Conservation (phyloP, 257 asterid species). For the Asclepias syriaca region DNA sequence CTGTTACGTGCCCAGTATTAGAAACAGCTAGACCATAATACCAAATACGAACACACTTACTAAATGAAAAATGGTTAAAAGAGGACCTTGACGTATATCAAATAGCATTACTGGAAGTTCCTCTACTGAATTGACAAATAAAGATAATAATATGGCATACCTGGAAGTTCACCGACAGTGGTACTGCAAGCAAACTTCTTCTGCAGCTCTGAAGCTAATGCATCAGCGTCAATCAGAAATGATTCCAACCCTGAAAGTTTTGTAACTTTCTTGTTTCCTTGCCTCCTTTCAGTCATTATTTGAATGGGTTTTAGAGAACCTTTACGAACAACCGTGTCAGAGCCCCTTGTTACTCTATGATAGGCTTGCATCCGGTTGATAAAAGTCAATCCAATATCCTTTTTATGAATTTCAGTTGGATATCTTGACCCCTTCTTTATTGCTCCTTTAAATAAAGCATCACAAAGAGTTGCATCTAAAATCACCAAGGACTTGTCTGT, state of each 20-base stretch:
- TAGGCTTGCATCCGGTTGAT: slow-evolving; percentile 89
- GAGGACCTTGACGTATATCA: not conserved
- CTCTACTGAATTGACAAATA: not conserved
- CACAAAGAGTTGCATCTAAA: slow-evolving; percentile 73
- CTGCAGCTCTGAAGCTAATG: slow-evolving; percentile 95
- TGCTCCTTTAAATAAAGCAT: slow-evolving; percentile 90
- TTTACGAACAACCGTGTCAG: slow-evolving; percentile 62
- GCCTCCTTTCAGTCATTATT: slow-evolving; percentile 87
- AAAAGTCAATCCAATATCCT: slow-evolving; percentile 69
- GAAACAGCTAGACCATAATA: not conserved
- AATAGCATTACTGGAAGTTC: not conserved
- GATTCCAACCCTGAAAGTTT: slow-evolving; percentile 92
- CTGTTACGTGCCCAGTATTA: not conserved
- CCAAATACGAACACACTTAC: not conserved
- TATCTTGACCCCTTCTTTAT: slow-evolving; percentile 79
- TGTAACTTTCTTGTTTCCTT: slow-evolving; percentile 90
- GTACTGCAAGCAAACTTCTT: slow-evolving; percentile 97
- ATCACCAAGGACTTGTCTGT: slow-evolving; percentile 58
- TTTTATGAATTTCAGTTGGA: slow-evolving; percentile 87
- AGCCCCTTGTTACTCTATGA: slow-evolving; percentile 62
- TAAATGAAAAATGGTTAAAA: not conserved
- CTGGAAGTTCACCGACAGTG: slow-evolving; percentile 88
- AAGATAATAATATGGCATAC: slow-evolving; percentile 32
- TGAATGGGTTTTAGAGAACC: slow-evolving; percentile 83
- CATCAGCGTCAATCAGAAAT: slow-evolving; percentile 71